Conservation (phyloP, 2,329 filamentous ascomycete genomes). For the Xylariaceae sp. region DNA sequence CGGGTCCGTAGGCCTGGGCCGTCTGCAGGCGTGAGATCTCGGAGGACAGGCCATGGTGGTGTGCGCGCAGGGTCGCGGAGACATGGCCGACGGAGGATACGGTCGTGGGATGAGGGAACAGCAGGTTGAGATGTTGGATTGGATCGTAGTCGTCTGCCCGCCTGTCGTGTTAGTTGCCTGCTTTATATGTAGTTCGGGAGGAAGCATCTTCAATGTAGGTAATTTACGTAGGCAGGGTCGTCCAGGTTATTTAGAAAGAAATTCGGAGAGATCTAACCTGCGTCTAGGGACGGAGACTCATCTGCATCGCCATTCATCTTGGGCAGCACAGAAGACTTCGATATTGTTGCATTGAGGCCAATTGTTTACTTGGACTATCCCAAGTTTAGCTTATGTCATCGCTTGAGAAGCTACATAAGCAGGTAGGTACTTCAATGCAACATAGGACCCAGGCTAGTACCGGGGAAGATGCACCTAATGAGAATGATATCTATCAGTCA, state of each 20-base stretch:
- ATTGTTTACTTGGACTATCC: conserved; percentile 2
- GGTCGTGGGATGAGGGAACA: conserved; percentile 88
- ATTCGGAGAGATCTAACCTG: conserved; percentile 41
- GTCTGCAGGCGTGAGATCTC: conserved; percentile 75
- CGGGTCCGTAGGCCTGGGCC: conserved; percentile 81
- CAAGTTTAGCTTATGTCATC: background rate
- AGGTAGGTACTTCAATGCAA: background rate
- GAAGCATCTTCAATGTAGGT: conserved; percentile 19
- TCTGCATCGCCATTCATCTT: conserved; percentile 46
- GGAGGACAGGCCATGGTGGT: conserved; percentile 80
- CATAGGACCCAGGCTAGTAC: background rate
- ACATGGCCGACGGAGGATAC: conserved; percentile 76
- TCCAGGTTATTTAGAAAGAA: background rate
- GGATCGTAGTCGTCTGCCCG: conserved; percentile 78
- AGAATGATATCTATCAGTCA: background rate
- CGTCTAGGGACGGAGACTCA: conserved; percentile 46
- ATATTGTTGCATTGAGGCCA: conserved; percentile 14
- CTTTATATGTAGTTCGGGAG: conserved; percentile 31
- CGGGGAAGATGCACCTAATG: background rate
- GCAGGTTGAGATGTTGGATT: conserved; percentile 86
- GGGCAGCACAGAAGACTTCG: conserved; percentile 1
- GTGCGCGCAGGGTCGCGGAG: conserved; percentile 70
- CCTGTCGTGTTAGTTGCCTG: conserved; percentile 20
- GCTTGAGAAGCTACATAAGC: background rate
- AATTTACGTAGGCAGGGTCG: conserved; percentile 20